Conservation (phyloP, 73 alveolate species). For the Tetrahymena malaccensis region DNA sequence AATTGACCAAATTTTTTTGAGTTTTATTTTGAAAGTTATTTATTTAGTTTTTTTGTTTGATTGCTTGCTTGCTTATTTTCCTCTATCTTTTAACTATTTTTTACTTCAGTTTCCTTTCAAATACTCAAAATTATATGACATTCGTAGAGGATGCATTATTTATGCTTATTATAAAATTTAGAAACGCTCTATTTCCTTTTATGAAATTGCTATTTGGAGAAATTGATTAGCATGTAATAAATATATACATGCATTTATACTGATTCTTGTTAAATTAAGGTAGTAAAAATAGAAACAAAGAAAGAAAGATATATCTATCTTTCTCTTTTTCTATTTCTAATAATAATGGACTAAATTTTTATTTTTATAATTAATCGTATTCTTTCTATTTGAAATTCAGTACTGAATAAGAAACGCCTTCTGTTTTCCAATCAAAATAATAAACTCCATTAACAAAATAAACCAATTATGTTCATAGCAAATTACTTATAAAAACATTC, state of each 20-base stretch:
- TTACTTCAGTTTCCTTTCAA: background rate
- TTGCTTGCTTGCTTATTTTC: background rate
- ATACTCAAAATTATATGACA: no score
- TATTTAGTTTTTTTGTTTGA: background rate
- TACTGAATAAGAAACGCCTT: background rate
- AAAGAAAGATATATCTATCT: background rate
- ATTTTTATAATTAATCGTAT: background rate
- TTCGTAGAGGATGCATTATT: no score
- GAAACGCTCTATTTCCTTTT: background rate
- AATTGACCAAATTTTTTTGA: background rate
- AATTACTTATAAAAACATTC: no score
- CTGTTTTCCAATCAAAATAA: background rate
- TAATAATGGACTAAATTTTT: background rate
- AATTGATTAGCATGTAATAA: background rate
- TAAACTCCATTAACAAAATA: background rate
- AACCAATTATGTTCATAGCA: background rate
- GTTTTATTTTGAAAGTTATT: background rate
- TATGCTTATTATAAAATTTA: no score
- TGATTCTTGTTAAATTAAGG: background rate
- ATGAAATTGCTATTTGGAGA: background rate
- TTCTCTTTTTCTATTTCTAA: background rate
- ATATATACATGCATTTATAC: background rate
- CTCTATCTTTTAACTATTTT: background rate
- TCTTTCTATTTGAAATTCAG: background rate
- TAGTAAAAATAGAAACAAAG: background rate